These are phyloP conservation scores for Carpinus viminea DNA, from an alignment of 306 rosid species.

Conservation along the genomic window DNA sequence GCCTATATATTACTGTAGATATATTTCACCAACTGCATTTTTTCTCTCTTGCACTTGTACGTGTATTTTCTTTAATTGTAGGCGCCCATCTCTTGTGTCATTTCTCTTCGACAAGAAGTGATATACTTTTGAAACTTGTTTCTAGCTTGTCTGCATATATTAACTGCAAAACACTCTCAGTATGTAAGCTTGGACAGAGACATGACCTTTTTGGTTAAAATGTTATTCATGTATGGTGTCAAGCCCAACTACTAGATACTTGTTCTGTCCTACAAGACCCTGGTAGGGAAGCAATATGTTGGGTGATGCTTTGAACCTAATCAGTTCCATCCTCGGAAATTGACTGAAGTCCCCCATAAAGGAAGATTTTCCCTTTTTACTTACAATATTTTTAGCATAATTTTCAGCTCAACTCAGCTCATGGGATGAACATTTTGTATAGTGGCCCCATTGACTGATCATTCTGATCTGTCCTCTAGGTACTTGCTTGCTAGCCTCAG, in stretches of 20 bases:
- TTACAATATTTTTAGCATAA: not conserved
- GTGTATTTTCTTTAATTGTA: not conserved
- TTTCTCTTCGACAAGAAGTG: conserved; percentile 22
- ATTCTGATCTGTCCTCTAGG: conserved; percentile 11
- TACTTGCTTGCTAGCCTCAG: conserved; percentile 11
- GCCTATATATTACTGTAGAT: not conserved
- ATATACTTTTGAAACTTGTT: conserved; percentile 8
- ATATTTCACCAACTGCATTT: not conserved
- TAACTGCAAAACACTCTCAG: not conserved
- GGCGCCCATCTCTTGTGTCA: conserved; percentile 27
- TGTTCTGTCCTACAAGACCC: conserved; percentile 9
- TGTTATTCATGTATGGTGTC: conserved; percentile 4
- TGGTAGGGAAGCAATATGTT: conserved; percentile 15
- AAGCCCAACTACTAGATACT: conserved; percentile 19
- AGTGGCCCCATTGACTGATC: conserved; percentile 1
- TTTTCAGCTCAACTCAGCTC: not conserved
- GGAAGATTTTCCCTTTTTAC: not conserved
- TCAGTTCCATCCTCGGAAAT: conserved; percentile 14
- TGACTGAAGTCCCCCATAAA: not conserved
- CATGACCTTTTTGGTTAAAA: conserved; percentile 17
- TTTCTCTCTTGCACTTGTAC: not conserved
- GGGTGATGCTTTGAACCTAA: conserved; percentile 18
- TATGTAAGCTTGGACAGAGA: conserved; percentile 5
- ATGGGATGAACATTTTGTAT: not conserved
- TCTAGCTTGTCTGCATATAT: conserved; percentile 13